These are phyloP conservation scores for Penicillium brasilianum DNA, from an alignment of 2,329 filamentous ascomycete species.

Conservation along the genomic window DNA sequence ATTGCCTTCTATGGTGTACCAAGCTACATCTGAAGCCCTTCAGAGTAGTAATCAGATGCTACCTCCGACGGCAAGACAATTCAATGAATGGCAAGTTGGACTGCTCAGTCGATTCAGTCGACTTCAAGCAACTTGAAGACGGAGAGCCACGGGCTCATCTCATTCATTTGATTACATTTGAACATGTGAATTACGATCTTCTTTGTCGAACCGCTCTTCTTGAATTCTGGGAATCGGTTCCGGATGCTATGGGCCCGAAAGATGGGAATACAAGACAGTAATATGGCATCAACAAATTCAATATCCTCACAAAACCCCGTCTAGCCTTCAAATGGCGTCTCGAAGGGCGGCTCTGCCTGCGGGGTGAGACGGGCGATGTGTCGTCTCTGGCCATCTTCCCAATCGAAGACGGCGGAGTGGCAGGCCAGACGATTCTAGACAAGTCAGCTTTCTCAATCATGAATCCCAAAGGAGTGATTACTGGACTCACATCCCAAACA, in stretches of 20 bases:
- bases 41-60: constrained; percentile 50
- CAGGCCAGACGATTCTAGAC: constrained; percentile 71
- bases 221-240: not conserved
- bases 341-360: constrained; percentile 76
- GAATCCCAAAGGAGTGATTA: not conserved
- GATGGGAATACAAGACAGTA: not conserved
- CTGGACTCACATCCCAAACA: constrained; percentile 70
- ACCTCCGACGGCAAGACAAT: constrained; percentile 55
- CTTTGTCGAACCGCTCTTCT: not conserved
- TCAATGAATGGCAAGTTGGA: constrained; percentile 61
- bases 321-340: constrained; percentile 64
- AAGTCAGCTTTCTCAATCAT: constrained; percentile 16
- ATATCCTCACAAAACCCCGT: not conserved
- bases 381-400: constrained; percentile 76
- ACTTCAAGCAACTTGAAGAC: not conserved
- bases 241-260: not conserved
- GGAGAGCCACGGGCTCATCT: no score
- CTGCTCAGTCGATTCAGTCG: constrained; percentile 54
- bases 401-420: constrained; percentile 81
- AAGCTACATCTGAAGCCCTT: constrained; percentile 45
- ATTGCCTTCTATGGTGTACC: constrained; percentile 45
- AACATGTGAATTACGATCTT: not conserved
- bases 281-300: constrained; percentile 7
- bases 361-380: constrained; percentile 83
- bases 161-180: not conserved